These are phyloP conservation scores for Pachysandra terminalis DNA, from an alignment of 164 flowering plant species.

Conservation along the genomic window DNA sequence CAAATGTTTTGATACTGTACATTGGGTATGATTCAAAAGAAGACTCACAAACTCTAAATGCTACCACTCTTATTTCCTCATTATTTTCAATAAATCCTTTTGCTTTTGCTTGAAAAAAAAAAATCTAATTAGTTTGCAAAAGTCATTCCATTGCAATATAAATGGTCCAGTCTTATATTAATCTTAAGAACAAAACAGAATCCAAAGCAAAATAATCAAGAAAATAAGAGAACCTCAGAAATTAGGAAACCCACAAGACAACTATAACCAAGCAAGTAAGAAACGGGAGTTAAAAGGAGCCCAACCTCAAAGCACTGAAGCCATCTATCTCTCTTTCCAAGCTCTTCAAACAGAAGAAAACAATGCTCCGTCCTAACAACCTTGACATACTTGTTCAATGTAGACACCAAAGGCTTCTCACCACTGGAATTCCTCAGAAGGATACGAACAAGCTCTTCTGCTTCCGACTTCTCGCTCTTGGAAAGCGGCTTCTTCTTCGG, in stretches of 20 bases:
- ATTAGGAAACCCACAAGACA: not conserved
- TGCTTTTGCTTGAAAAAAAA: too few relatives aligned
- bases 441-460: constrained; percentile 42
- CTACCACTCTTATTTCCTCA: too few relatives aligned
- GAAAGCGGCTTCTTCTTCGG: constrained; percentile 27
- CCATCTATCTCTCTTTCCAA: constrained; percentile 80
- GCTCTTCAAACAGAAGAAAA: constrained; percentile 87
- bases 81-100: too few relatives aligned
- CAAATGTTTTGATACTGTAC: too few relatives aligned
- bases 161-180: too few relatives aligned
- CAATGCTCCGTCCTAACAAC: constrained; percentile 79
- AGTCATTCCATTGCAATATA: too few relatives aligned
- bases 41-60: too few relatives aligned
- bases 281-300: not conserved
- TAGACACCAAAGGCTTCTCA: constrained; percentile 51
- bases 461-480: constrained; percentile 37
- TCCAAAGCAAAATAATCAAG: not conserved
- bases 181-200: too few relatives aligned
- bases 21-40: too few relatives aligned
- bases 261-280: not conserved
- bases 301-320: constrained; percentile 92
- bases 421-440: constrained; percentile 47
- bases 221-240: not conserved
- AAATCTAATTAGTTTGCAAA: too few relatives aligned
- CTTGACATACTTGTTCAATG: constrained; percentile 67